These are phyloP conservation scores for Bothriochloa decipiens DNA, from an alignment of 176 grass and related monocot genomes.

Conservation along the genomic window DNA sequence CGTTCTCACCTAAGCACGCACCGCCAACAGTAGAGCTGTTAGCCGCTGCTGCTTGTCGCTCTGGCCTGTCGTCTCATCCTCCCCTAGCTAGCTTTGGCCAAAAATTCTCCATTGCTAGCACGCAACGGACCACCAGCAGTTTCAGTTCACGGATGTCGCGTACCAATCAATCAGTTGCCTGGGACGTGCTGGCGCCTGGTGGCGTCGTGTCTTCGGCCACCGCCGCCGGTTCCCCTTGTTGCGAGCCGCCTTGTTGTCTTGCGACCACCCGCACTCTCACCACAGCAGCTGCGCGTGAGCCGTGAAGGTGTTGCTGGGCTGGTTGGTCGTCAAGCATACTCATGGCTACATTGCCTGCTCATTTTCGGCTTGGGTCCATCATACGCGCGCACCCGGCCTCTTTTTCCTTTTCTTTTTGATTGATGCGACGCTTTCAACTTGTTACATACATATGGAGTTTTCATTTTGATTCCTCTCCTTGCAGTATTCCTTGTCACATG, in stretches of 20 bases:
- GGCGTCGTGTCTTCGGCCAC: neutral
- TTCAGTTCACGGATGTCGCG: neutral
- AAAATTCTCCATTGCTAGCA: neutral
- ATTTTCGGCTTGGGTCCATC: slow-evolving; percentile 44
- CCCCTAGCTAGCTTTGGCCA: neutral
- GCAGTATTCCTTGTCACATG: neutral
- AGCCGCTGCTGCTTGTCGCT: neutral
- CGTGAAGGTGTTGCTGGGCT: neutral
- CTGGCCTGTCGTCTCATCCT: neutral
- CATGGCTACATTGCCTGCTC: slow-evolving; percentile 50
- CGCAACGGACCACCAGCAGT: neutral
- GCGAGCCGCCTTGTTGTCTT: slow-evolving; percentile 54
- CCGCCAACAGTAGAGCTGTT: neutral
- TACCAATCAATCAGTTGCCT: neutral
- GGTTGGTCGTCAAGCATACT: slow-evolving; percentile 47
- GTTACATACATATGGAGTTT: neutral
- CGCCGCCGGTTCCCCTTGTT: slow-evolving; percentile 36
- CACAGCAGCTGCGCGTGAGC: too few species aligned
- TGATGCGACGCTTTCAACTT: slow-evolving; percentile 31
- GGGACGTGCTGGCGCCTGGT: neutral
- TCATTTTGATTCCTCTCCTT: neutral
- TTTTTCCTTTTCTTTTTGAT: neutral
- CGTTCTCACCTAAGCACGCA: neutral
- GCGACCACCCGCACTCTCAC: neutral
- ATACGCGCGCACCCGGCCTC: too few species aligned